phyloP scores from a whole-genome alignment of 2,329 filamentous ascomycete species.

The Neodidymelliopsis sp. region DNA sequence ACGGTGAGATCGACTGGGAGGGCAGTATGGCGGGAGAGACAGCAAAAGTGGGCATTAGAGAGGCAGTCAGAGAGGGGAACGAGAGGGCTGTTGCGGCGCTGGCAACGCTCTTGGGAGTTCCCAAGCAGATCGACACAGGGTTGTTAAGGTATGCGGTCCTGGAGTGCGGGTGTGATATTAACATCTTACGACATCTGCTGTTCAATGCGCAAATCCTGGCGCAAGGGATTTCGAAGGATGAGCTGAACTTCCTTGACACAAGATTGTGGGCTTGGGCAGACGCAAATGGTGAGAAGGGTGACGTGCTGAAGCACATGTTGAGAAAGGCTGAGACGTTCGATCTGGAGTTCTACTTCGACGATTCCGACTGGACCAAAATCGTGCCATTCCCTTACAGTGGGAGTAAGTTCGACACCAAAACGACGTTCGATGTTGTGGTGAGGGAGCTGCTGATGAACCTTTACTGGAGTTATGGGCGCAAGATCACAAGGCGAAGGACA shows the following conservation, averaged over 20 bases:
- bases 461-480: constrained; percentile 44
- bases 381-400: constrained; percentile 47
- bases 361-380: constrained; percentile 37
- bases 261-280: constrained; percentile 46
- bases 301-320: constrained; percentile 41
- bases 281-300: constrained; percentile 35
- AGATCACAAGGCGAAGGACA: constrained; percentile 35
- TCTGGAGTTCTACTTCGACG: constrained; percentile 45
- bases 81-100: constrained; percentile 46
- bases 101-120: constrained; percentile 41
- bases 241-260: constrained; percentile 45
- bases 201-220: constrained; percentile 47
- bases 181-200: constrained; percentile 41
- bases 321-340: constrained; percentile 41
- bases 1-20: constrained; percentile 46
- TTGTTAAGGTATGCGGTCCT: constrained; percentile 40
- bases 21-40: constrained; percentile 44
- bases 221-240: constrained; percentile 17
- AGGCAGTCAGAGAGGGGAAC: constrained; percentile 37
- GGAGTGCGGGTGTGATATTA: constrained; percentile 38
- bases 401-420: constrained; percentile 41
- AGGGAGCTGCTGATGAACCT: constrained; percentile 41
- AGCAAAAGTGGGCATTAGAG: constrained; percentile 40
- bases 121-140: constrained; percentile 39
- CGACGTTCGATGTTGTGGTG: constrained; percentile 30